Percentiles rank a stretch among this genome's conserved stretches.
Evolutionary conservation across 2,329 filamentous ascomycete species (phyloP).

Genomic region (Chaetomiaceae sp.): DNA sequence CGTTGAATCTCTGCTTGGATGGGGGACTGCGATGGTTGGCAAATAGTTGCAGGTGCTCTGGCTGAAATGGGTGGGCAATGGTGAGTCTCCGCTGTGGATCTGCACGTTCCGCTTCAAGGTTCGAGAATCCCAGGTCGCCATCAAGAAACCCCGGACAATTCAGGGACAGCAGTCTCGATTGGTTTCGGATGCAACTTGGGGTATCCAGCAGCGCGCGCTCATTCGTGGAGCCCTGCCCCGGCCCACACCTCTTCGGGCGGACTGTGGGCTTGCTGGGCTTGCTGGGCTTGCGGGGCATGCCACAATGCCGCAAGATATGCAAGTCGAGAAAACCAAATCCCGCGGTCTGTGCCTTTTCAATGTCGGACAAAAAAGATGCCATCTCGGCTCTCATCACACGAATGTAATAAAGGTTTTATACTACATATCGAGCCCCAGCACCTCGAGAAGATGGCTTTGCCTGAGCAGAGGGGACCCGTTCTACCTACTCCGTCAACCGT

Average conservation of each 20-base stretch:
- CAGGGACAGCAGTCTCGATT: slow-evolving; percentile 14
- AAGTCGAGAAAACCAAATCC: neutral
- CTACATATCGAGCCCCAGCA: too few species aligned
- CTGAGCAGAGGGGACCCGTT: too few species aligned
- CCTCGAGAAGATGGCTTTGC: too few species aligned
- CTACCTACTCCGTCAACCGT: too few species aligned
- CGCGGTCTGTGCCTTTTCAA: neutral
- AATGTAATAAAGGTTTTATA: too few species aligned
- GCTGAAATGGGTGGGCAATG: slow-evolving; percentile 11
- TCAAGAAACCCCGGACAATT: slow-evolving; percentile 7
- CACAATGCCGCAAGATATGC: neutral
- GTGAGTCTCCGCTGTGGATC: slow-evolving; percentile 6
- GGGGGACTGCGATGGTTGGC: neutral
- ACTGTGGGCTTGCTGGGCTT: too few species aligned
- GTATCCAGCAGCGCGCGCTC: neutral
- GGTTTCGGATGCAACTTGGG: slow-evolving; percentile 16
- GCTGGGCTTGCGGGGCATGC: slow-evolving; percentile 1
- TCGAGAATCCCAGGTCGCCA: neutral
- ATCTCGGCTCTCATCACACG: too few species aligned
- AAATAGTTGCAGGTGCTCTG: neutral
- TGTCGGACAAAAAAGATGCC: neutral
- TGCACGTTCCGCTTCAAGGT: neutral
- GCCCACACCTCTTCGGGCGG: neutral
- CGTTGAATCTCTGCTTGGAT: neutral
- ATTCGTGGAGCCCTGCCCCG: neutral